Conservation (phyloP, 306 rosid genomes). For the Prosopis cineraria region DNA sequence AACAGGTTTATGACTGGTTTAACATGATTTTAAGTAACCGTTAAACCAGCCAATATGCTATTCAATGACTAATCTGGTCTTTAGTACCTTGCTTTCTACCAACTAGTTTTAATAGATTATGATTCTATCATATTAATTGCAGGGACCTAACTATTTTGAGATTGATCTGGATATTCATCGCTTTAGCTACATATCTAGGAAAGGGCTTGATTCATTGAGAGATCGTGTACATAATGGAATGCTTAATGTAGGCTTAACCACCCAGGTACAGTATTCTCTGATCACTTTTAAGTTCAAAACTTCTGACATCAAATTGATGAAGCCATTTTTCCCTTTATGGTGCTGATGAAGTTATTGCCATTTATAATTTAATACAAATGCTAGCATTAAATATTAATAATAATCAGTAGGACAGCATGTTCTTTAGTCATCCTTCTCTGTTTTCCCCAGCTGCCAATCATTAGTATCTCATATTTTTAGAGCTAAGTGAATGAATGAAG, state of each 20-base stretch:
- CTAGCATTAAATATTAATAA: no score
- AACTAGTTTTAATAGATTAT: background rate
- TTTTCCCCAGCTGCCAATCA: no score
- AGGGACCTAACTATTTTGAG: constrained; percentile 93
- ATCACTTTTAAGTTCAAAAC: background rate
- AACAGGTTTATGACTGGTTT: no score
- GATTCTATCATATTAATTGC: constrained; percentile 27
- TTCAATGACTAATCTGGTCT: no score
- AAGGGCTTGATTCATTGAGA: constrained; percentile 83
- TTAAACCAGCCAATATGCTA: no score
- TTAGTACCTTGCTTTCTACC: no score
- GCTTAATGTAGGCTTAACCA: constrained; percentile 84
- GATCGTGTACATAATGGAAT: constrained; percentile 70
- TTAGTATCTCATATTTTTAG: no score
- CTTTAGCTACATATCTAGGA: constrained; percentile 90
- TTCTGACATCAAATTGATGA: background rate
- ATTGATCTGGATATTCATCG: constrained; percentile 93
- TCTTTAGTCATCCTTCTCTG: no score
- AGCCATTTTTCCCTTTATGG: background rate
- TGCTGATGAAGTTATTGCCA: background rate
- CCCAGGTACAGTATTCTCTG: constrained; percentile 59
- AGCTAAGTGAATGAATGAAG: no score
- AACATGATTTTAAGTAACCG: no score
- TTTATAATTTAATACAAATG: no score
- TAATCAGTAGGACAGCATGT: no score